phyloP scores from a whole-genome alignment of 2,329 filamentous ascomycete species.

The Thelonectria rubi region DNA sequence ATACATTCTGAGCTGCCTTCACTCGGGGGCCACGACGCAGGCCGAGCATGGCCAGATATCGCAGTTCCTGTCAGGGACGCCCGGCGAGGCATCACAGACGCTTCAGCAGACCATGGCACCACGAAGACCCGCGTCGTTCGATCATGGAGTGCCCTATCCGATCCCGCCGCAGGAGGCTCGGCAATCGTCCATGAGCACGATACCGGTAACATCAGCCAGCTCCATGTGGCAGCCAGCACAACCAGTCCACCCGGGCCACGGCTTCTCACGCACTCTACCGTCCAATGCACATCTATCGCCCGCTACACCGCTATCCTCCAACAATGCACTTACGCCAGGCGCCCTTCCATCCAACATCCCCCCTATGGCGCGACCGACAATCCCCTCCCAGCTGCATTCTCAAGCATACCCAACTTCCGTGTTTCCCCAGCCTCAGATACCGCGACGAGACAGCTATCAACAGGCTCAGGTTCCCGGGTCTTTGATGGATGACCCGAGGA shows the following conservation, averaged over 20 bases:
- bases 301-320: conserved; percentile 8
- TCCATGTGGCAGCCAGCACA: conserved; percentile 47
- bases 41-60: conserved; percentile 33
- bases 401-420: conserved; percentile 38
- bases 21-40: conserved; percentile 34
- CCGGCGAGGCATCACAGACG: conserved; percentile 43
- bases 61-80: conserved; percentile 36
- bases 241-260: conserved; percentile 34
- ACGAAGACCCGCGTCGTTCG: conserved; percentile 45
- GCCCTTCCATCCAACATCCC: conserved; percentile 18
- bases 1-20: conserved; percentile 58
- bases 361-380: conserved; percentile 34
- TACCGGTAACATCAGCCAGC: conserved; percentile 44
- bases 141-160: conserved; percentile 40
- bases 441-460: conserved; percentile 37
- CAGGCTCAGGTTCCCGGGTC: conserved; percentile 32
- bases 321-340: conserved; percentile 7
- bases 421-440: conserved; percentile 33
- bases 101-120: conserved; percentile 52
- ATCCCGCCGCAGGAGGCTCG: conserved; percentile 46
- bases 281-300: conserved; percentile 27
- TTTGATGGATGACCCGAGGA: conserved; percentile 38
- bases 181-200: conserved; percentile 46
- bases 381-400: conserved; percentile 35
- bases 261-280: conserved; percentile 42